Evolutionary conservation across 352 stramenopile species (phyloP), one percentile per base, ranked within the genome.

Genomic region (Aphanomyces astaci): DNA sequence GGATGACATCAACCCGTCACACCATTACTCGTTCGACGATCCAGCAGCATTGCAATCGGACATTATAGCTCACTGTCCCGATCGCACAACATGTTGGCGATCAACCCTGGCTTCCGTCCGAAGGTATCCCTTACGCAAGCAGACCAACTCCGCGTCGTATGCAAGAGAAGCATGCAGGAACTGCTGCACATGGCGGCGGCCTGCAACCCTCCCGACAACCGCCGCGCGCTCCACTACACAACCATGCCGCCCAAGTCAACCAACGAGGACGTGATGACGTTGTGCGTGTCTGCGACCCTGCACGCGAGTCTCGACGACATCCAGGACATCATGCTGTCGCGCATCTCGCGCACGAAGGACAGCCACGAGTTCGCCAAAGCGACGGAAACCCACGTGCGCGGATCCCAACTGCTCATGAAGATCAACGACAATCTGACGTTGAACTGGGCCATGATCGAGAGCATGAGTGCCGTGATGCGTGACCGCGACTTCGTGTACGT

Each of bases 401-500:
- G 39, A 51, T 68, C 62, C 17, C 13, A 30, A 17, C 30, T 68
- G 3, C 51, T 68, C n/a, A 27, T 68, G 32, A 43, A 57, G 33
- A 40, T 68, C 24, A 28, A 28, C n/a, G 39, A 36, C 11, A 60
- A 10, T 31, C 27, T 68, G 19, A 59, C 62, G 32, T 19, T 68
- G 28, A 68, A 68, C 48, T 68, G 62, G 62, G 62, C 62, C 39
- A 59, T 68, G 28, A 68, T 68, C 51, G 40, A 68, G 17, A 60
- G 40, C 30, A 51, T 59, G 33, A 59, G 39, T 17, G 28, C 43
- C 17, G 43, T 68, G 5, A 68, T 68, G 62, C 46, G 62, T 4
- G 39, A 68, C n/a, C 62, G 62, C 19, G 62, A 68, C 39, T 68
- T 68, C 59, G 62, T 68, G 17, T 68, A 68, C 62, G 30, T 68